Percentiles rank a stretch among this genome's conserved stretches.
phyloP scores from a whole-genome alignment of 2,329 filamentous ascomycete species.

The Mycosphaerella sp. region DNA sequence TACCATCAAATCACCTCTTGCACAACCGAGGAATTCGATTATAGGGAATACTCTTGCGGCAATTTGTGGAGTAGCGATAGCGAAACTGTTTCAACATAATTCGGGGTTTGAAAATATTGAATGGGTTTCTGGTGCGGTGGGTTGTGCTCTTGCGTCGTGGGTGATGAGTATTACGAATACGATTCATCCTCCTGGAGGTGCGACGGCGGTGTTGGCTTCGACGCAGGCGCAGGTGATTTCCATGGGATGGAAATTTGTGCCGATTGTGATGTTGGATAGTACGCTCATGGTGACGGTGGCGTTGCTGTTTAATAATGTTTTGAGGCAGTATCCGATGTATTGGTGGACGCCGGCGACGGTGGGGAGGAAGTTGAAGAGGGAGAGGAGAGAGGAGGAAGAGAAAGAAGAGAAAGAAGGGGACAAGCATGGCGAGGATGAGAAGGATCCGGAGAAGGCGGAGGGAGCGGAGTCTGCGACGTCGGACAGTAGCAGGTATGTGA shows the following conservation, averaged over 20 bases:
- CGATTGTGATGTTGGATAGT: conserved; percentile 39
- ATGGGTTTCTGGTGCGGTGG: conserved; percentile 43
- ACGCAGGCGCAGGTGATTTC: conserved; percentile 36
- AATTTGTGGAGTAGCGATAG: conserved; percentile 39
- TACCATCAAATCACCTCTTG: conserved; percentile 41
- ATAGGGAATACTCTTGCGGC: conserved; percentile 43
- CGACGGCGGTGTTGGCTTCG: conserved; percentile 43
- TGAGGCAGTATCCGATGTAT: conserved; percentile 42
- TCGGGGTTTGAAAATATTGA: conserved; percentile 34
- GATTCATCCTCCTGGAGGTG: conserved; percentile 46
- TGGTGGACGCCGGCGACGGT: conserved; percentile 45
- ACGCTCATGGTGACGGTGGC: conserved; percentile 40
- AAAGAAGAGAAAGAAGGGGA: neutral
- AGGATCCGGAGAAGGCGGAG: conserved; percentile 12
- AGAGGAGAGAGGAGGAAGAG: conserved; percentile 13
- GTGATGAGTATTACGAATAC: conserved; percentile 45
- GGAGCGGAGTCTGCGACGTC: conserved; percentile 8
- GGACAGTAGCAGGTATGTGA: conserved; percentile 18
- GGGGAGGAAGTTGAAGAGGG: conserved; percentile 25
- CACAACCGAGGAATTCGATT: conserved; percentile 43
- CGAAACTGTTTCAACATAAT: conserved; percentile 41
- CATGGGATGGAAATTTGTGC: conserved; percentile 44
- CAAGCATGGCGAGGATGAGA: neutral
- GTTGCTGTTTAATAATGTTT: conserved; percentile 42
- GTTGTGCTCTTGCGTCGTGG: conserved; percentile 39